Conservation (phyloP, 129 eudicot genomes). For the Saposhnikovia divaricata region DNA sequence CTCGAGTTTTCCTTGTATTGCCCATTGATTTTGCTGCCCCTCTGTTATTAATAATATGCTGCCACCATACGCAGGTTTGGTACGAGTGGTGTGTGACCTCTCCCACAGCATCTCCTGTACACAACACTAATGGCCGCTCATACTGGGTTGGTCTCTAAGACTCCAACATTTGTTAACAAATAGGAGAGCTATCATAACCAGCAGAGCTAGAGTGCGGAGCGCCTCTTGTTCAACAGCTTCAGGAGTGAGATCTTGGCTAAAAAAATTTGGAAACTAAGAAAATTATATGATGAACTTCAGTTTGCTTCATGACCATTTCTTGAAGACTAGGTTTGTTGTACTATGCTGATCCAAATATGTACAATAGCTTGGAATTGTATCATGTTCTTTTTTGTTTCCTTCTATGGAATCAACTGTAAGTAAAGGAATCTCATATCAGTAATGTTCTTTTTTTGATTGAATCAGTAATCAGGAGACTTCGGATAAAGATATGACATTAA, state of each 20-base stretch:
- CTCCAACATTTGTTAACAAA: neutral
- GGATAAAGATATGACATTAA: neutral
- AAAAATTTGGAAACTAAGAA: neutral
- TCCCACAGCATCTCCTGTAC: slow-evolving; percentile 61
- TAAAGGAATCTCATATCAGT: neutral
- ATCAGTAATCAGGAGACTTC: neutral
- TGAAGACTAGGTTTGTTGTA: neutral
- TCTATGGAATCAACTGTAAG: neutral
- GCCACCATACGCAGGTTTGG: slow-evolving; percentile 66
- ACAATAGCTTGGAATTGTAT: neutral
- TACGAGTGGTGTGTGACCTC: slow-evolving; percentile 92
- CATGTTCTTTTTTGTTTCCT: neutral
- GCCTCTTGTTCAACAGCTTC: neutral
- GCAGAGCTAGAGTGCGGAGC: neutral
- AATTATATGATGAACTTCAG: neutral
- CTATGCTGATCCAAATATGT: neutral
- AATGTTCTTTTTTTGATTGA: neutral
- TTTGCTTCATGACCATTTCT: neutral
- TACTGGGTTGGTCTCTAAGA: slow-evolving; percentile 89
- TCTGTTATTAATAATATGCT: neutral
- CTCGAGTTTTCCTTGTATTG: neutral
- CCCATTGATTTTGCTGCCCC: neutral
- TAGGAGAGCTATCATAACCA: neutral
- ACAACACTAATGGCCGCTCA: slow-evolving; percentile 86
- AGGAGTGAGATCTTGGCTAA: neutral